A percentile compares a stretch with the other conserved stretches of the same genome.
phyloP scores from a whole-genome alignment of 2,329 filamentous ascomycete genomes.

The Epichloe gansuensis region DNA sequence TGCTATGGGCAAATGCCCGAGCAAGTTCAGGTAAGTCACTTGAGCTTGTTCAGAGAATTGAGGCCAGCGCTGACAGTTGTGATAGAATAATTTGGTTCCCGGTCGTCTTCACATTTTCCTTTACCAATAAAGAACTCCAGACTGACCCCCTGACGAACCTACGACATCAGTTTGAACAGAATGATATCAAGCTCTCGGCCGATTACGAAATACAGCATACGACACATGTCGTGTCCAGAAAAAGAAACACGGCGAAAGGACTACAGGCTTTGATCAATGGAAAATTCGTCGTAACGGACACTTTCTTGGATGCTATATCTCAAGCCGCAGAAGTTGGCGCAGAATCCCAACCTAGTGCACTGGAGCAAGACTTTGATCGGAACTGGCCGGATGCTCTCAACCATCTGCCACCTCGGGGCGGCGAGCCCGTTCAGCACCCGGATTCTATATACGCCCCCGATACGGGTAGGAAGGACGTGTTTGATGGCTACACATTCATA shows the following conservation, averaged over 20 bases:
- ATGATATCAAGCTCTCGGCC: constrained; percentile 77
- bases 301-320: constrained; percentile 62
- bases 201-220: constrained; percentile 60
- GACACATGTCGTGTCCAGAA: constrained; percentile 79
- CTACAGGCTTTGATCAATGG: constrained; percentile 77
- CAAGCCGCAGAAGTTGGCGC: constrained; percentile 41
- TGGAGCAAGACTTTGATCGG: constrained; percentile 69
- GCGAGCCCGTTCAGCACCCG: constrained; percentile 59
- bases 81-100: constrained; percentile 65
- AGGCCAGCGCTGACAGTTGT: constrained; percentile 3
- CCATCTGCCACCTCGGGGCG: constrained; percentile 60
- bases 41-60: background rate
- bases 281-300: constrained; percentile 59
- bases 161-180: constrained; percentile 55
- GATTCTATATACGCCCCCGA: constrained; percentile 63
- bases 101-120: constrained; percentile 61
- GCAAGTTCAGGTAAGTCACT: constrained; percentile 41
- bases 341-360: constrained; percentile 33
- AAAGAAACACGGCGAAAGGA: constrained; percentile 78
- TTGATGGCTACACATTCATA: constrained; percentile 78
- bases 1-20: constrained; percentile 56
- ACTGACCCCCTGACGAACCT: constrained; percentile 50
- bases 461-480: constrained; percentile 51
- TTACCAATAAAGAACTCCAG: constrained; percentile 57
- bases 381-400: constrained; percentile 65